These are phyloP conservation scores for Entomortierella parvispora DNA, from an alignment of 192 early-diverging fungal species.

Conservation along the genomic window DNA sequence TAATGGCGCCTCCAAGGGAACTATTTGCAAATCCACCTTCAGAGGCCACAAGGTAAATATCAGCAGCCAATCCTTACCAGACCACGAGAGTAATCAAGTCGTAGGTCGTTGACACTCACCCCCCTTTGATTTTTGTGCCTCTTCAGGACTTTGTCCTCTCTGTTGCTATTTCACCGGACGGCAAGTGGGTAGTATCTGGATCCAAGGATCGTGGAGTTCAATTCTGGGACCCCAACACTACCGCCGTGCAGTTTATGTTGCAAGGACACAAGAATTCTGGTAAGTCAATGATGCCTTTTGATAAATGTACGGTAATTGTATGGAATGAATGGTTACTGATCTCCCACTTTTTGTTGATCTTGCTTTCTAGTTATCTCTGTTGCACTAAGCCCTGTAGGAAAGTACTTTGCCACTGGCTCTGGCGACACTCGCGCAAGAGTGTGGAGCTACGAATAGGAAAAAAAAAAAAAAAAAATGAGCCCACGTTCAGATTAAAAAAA, in stretches of 20 bases:
- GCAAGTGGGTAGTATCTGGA: constrained; percentile 91
- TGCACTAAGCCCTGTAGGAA: constrained; percentile 81
- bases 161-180: constrained; percentile 85
- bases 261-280: constrained; percentile 98
- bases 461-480: too few relatives aligned
- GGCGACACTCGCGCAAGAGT: constrained; percentile 93
- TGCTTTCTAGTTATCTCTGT: constrained; percentile 84
- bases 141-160: constrained; percentile 76
- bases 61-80: too few relatives aligned
- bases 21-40: constrained; percentile 58
- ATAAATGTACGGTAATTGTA: not conserved
- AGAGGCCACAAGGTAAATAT: constrained; percentile 64
- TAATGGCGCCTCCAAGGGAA: constrained; percentile 36
- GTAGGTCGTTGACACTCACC: too few relatives aligned
- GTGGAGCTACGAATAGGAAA: constrained; percentile 77
- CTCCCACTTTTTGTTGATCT: not conserved
- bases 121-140: not conserved
- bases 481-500: too few relatives aligned
- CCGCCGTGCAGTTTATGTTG: constrained; percentile 82
- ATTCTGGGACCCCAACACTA: constrained; percentile 90
- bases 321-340: not conserved
- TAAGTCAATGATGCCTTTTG: constrained; percentile 24
- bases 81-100: too few relatives aligned
- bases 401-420: constrained; percentile 94
- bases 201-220: constrained; percentile 94